phyloP scores from a whole-genome alignment of 768 basidiomycete species.

The Mycena belliarum region DNA sequence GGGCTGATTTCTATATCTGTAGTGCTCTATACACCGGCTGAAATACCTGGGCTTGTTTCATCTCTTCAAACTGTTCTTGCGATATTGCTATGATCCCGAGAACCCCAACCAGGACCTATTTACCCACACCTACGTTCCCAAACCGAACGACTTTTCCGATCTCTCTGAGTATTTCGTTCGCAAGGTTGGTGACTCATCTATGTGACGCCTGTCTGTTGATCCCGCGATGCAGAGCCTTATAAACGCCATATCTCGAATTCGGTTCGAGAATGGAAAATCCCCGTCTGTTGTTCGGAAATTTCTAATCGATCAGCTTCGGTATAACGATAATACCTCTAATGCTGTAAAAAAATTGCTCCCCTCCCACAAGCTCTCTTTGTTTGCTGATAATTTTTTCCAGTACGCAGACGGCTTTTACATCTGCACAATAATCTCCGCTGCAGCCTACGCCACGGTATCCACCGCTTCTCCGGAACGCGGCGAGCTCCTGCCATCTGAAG shows the following conservation, averaged over 20 bases:
- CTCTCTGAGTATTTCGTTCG: constrained; percentile 92
- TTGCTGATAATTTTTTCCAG: constrained; percentile 37
- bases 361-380: not conserved
- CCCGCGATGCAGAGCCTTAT: constrained; percentile 61
- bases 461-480: constrained; percentile 78
- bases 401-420: constrained; percentile 92
- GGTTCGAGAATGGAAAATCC: constrained; percentile 85
- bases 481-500: constrained; percentile 71
- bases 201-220: not conserved
- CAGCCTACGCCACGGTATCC: constrained; percentile 79
- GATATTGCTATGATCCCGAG: constrained; percentile 88
- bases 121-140: constrained; percentile 86
- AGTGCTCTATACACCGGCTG: constrained; percentile 84
- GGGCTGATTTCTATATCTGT: constrained; percentile 15
- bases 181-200: constrained; percentile 57
- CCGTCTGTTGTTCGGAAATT: constrained; percentile 85
- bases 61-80: constrained; percentile 91
- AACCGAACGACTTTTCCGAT: constrained; percentile 93
- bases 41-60: constrained; percentile 94
- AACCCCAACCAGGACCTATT: constrained; percentile 83
- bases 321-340: constrained; percentile 94
- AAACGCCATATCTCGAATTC: constrained; percentile 80
- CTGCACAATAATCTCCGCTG: constrained; percentile 79
- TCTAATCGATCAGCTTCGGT: constrained; percentile 88
- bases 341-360: constrained; percentile 56